Conservation (phyloP, 768 basidiomycete species). For the Hygrophoropsis aurantiaca region DNA sequence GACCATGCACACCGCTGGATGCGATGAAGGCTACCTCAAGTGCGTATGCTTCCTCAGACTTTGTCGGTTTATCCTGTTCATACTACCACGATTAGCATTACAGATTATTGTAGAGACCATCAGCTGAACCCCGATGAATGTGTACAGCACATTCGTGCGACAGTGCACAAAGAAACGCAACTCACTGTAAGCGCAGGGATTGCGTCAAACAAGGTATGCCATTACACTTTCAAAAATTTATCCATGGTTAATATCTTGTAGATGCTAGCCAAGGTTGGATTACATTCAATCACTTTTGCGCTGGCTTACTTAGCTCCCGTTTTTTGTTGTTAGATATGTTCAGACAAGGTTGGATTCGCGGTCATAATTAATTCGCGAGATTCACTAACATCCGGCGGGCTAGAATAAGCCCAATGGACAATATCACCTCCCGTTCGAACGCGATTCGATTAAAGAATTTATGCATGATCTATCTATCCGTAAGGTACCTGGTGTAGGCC, state of each 20-base stretch:
- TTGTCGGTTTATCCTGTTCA: not conserved
- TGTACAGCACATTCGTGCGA: slow-evolving; percentile 72
- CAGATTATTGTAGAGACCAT: slow-evolving; percentile 74
- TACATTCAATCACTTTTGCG: too few species aligned
- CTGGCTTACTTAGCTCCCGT: too few species aligned
- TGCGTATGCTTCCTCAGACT: slow-evolving; percentile 32
- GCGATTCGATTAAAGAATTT: slow-evolving; percentile 64
- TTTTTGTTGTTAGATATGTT: slow-evolving; percentile 85
- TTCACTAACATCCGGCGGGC: slow-evolving; percentile 1
- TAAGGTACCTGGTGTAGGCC: slow-evolving; percentile 86
- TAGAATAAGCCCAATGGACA: slow-evolving; percentile 96
- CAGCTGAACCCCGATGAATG: slow-evolving; percentile 67
- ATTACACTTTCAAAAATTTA: slow-evolving; percentile 14
- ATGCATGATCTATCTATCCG: slow-evolving; percentile 83
- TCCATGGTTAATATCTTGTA: slow-evolving; percentile 27
- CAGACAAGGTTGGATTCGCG: slow-evolving; percentile 65
- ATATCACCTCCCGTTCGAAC: slow-evolving; percentile 70
- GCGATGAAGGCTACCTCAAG: slow-evolving; percentile 94
- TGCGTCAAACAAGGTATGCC: slow-evolving; percentile 85
- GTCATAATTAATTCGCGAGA: not conserved
- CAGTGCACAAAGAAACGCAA: slow-evolving; percentile 74
- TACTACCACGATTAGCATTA: slow-evolving; percentile 59
- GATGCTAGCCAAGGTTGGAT: slow-evolving; percentile 92
- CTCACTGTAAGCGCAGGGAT: slow-evolving; percentile 95
- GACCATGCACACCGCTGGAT: slow-evolving; percentile 71